These are phyloP conservation scores for Flaveria robusta DNA, from an alignment of 129 eudicot species.

Conservation along the genomic window DNA sequence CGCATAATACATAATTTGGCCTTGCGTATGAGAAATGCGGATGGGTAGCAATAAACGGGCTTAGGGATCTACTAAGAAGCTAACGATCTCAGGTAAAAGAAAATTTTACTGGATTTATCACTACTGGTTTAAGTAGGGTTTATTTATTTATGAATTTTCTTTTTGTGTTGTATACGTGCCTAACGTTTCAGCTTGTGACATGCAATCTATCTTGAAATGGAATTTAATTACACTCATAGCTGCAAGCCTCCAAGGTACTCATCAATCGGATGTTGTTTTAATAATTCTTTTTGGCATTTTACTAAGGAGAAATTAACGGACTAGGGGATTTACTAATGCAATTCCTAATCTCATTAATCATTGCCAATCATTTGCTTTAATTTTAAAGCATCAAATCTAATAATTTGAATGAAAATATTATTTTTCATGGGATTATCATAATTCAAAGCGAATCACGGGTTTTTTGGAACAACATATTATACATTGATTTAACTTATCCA, in stretches of 20 bases:
- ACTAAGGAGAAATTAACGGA: background rate
- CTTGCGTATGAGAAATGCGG: background rate
- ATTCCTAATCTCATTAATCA: slow-evolving; percentile 13
- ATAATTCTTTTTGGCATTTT: no score
- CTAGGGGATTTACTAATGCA: slow-evolving; percentile 3
- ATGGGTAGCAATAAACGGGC: background rate
- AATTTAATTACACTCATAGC: no score
- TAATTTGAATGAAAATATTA: background rate
- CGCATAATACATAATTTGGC: background rate
- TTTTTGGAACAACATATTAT: background rate
- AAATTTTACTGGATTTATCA: no score
- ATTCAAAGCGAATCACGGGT: background rate
- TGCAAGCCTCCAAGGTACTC: no score
- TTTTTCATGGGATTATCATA: background rate
- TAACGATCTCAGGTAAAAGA: no score
- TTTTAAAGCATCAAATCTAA: slow-evolving; percentile 5
- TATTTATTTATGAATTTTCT: no score
- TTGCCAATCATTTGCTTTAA: slow-evolving; percentile 34
- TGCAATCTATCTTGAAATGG: no score
- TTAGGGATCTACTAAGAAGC: background rate
- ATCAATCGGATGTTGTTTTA: no score
- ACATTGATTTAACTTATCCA: background rate
- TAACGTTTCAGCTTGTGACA: no score
- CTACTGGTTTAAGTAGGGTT: no score
- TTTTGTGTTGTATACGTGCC: no score